phyloP scores from a whole-genome alignment of 768 basidiomycete species.

The Glaciozyma martinii region DNA sequence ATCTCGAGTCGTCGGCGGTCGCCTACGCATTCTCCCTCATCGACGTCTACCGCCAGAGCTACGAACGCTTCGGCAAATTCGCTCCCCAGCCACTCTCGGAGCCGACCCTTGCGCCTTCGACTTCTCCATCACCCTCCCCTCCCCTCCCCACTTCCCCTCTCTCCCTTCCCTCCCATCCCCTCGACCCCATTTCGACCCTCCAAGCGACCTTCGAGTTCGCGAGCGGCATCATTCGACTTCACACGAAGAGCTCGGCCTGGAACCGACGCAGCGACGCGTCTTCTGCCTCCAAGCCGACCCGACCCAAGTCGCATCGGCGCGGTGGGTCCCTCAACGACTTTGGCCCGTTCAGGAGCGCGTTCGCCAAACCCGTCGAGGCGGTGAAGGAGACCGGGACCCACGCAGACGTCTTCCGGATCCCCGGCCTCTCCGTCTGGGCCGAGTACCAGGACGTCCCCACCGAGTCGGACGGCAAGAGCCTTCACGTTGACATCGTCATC shows the following conservation, averaged over 20 bases:
- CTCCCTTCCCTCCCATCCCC: background rate
- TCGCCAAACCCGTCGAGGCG: background rate
- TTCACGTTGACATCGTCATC: constrained; percentile 78
- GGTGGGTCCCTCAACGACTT: constrained; percentile 12
- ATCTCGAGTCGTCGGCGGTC: constrained; percentile 71
- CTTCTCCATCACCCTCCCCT: background rate
- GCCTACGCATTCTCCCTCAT: constrained; percentile 70
- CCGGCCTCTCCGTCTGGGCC: constrained; percentile 68
- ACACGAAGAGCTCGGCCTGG: background rate
- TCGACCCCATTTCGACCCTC: background rate
- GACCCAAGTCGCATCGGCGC: constrained; percentile 3
- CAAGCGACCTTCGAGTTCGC: constrained; percentile 55
- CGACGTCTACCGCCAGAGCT: constrained; percentile 71
- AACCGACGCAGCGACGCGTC: background rate
- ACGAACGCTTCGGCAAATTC: constrained; percentile 53
- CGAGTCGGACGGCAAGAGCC: constrained; percentile 41
- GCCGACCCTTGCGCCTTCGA: background rate
- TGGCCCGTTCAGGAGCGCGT: background rate
- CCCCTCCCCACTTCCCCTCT: background rate
- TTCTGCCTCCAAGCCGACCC: background rate
- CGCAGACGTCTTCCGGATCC: constrained; percentile 44
- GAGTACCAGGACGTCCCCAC: constrained; percentile 53
- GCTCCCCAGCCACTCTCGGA: background rate
- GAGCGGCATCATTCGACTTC: constrained; percentile 56
- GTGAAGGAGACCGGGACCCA: background rate